Evolutionary conservation across 257 asterid species (phyloP), one percentile per base, ranked within the genome.

Genomic region (Nicotiana undulata): DNA sequence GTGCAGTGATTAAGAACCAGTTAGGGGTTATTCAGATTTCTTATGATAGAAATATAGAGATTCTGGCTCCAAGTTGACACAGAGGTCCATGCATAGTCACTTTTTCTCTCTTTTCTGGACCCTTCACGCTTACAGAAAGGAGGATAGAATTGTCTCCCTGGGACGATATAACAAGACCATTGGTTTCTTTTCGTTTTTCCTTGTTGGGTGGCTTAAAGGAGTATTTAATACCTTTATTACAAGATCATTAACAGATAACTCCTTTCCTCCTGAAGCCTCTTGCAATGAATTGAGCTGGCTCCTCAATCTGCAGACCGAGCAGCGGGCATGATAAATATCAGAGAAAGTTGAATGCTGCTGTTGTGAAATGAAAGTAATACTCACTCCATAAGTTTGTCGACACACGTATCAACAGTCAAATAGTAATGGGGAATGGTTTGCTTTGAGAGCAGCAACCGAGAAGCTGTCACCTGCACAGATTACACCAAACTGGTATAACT

Each of bases 401-500:
- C 97, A 58, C 99, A 89, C 82, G 98, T 88, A 88, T 96, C 99
- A 79, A 96, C 98, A 53, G 97, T 92, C 63, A 96, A 86, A 86
- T 96, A 96, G 84, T 96, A 96, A 88, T 96, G 99, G 0, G 99
- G 99, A 82, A 96, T 96, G 77, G 97, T 95, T 85, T 95, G 98
- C 83, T 93, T 95, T 44, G 98, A 93, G 67, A 88, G 93, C 93
- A 95, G 82, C 82, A 95, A 89, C 81, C 97, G 89, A 9, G 95
- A 88, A 79, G 98, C 97, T 26, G 97, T 95, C 81, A 93, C 92
- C 96, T 93, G 95, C 81, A 81, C 85, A 81, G 66, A 80, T 65
- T 55, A 55, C 20, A 77, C 24, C 55, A 81, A 74, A 32, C 64
- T 89, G 61, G 24, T 80, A 83, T 82, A 74, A 37, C 26, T 63